Evolutionary conservation across 2,329 filamentous ascomycete species (phyloP), one percentile per base, ranked within the genome.

Genomic region (Aspergillus uvarum): DNA sequence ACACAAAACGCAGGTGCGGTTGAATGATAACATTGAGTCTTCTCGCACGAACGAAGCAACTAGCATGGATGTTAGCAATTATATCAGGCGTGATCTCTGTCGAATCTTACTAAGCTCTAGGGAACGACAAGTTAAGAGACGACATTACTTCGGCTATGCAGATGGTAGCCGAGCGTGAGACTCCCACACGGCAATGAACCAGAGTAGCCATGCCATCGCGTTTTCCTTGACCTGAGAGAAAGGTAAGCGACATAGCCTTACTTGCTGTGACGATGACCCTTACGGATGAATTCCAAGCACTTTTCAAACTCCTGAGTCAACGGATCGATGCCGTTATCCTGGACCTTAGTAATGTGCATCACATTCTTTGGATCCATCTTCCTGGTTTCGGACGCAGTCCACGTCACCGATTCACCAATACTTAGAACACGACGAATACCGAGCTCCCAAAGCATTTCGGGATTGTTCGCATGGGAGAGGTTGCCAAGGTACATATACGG

Each of bases 81-180:
- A 50, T 3, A 11, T 44, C 50, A 4, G 6, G 19, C 24, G 26
- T 8, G 26, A 29, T 6, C 22, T 11, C 22, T 5, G 7, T 24
- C 10, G 10, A 11, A 55, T 80, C 83, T 74, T 77, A 86, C 83
- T 99, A 99, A 60, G 95, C 95, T 58, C 91, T 85, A 12, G 95
- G 92, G 68, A 98, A 94, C 0, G 92, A 95, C 65, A 97, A 79
- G 22, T 86, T 83, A 68, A 92, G 77, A 26, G 89, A 83, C 38
- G 89, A 87, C 95, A 99, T 99, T 38, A 98, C 92, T 76, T 98
- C 93, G n/a, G 95, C 95, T 70, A 99, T 99, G 74, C 95, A 98
- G 63, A 99, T 97, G 1, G 94, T 99, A 12, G 95, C 95, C 63
- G 92, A 96, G 54, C 95, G 87, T 54, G 93, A 97, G 57, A 99